Conservation (phyloP, 305 asterid genomes). For the Fraxinus angustifolia region DNA sequence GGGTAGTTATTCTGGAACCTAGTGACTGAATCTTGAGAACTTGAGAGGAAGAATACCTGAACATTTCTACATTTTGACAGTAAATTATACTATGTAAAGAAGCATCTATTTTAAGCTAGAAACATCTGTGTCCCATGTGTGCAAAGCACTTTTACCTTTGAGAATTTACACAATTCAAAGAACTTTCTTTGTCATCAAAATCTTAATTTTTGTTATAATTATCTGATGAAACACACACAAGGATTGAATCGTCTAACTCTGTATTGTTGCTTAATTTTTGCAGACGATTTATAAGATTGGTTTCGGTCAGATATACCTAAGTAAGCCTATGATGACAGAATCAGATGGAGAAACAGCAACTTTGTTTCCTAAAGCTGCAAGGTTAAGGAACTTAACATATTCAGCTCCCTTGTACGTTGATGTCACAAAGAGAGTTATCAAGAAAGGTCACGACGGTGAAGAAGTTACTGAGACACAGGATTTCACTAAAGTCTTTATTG, state of each 20-base stretch:
- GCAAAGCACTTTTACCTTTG: background rate
- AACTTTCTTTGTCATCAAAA: background rate
- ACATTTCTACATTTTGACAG: background rate
- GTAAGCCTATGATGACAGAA: constrained; percentile 99
- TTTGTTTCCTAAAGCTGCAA: constrained; percentile 96
- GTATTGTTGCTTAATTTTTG: constrained; percentile 22
- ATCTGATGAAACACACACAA: background rate
- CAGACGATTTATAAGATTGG: constrained; percentile 89
- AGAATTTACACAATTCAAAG: background rate
- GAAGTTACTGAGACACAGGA: constrained; percentile 98
- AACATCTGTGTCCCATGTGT: constrained; percentile 8
- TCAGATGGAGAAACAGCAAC: constrained; percentile 99
- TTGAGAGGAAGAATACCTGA: background rate
- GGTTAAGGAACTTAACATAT: constrained; percentile 92
- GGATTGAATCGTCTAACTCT: constrained; percentile 13
- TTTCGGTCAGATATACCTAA: constrained; percentile 92
- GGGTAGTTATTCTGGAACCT: background rate
- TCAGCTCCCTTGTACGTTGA: constrained; percentile 97
- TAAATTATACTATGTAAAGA: background rate
- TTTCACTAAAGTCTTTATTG: constrained; percentile 93
- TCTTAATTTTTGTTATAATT: background rate
- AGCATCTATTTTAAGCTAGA: background rate
- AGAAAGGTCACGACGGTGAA: constrained; percentile 98
- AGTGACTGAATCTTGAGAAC: background rate
- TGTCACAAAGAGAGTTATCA: constrained; percentile 76